These are phyloP conservation scores for Crithidia thermophila DNA, from an alignment of 208 protist species.

Conservation along the genomic window DNA sequence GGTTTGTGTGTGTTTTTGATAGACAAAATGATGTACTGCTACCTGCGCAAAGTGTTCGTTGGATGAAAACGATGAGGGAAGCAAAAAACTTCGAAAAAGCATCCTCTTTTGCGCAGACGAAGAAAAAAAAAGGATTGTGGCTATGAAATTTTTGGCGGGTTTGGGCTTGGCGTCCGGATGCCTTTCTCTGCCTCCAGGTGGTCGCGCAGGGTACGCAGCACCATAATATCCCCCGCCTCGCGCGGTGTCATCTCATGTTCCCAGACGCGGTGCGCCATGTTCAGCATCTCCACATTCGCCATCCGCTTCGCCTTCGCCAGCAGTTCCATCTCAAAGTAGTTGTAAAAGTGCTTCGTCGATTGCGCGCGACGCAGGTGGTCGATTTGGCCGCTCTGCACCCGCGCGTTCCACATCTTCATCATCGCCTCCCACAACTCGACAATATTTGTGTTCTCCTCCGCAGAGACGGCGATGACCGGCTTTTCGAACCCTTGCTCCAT, in stretches of 20 bases:
- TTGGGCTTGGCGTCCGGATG: not conserved
- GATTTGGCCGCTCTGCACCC: constrained; percentile 37
- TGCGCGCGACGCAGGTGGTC: constrained; percentile 37
- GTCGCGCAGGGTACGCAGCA: constrained; percentile 31
- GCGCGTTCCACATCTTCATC: constrained; percentile 42
- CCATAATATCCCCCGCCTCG: constrained; percentile 45
- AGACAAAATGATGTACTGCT: too few relatives aligned
- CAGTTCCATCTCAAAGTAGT: constrained; percentile 62
- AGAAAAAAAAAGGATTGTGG: not conserved
- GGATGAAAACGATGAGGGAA: too few relatives aligned
- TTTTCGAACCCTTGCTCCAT: constrained; percentile 45
- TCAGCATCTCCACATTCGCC: constrained; percentile 36
- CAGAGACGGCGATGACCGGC: constrained; percentile 49
- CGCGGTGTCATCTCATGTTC: constrained; percentile 42
- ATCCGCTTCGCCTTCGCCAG: constrained; percentile 39
- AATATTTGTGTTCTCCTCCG: constrained; percentile 43
- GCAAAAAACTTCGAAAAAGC: too few relatives aligned
- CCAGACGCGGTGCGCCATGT: constrained; percentile 31
- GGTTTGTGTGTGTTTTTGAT: too few relatives aligned
- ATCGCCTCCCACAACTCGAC: constrained; percentile 40
- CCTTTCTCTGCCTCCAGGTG: constrained; percentile 13
- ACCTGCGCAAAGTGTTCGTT: too few relatives aligned
- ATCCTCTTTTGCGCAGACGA: not conserved
- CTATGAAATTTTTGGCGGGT: not conserved
- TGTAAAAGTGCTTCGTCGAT: constrained; percentile 51